Evolutionary conservation across 2,329 filamentous ascomycete genomes (phyloP), one percentile per base, ranked within the genome.

Genomic region (Chaetothyriales sp.): DNA sequence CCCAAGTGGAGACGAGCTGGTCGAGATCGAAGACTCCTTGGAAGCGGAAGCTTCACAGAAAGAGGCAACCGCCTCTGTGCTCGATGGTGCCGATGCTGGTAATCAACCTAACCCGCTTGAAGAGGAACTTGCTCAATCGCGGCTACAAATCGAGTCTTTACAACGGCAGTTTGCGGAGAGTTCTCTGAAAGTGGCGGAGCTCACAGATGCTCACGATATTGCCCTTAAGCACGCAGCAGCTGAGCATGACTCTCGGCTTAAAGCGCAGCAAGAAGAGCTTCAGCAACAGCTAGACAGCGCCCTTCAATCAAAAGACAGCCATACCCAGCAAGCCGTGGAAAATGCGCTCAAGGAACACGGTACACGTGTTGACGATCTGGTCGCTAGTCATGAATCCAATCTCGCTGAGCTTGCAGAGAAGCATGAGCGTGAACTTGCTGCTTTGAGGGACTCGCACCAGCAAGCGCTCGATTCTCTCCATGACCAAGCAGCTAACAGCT

Each of bases 161-260:
- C 63, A 63, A 46, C 49, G 48, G 2, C 64, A 65, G 32, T 55
- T 69, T 10, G 60, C 64, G 18, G 67, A 70, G 48, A 61, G 62
- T 0, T 66, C 70, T 46, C 46, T 55, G 5, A 63, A 64, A 15
- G 8, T 47, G 20, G 45, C 22, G 18, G 45, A 10, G 18, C 19
- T 47, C 18, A 32, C 45, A 48, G 64, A 65, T 43, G 57, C 65
- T 22, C 58, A 56, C 39, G 62, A 65, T 12, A 64, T 65, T 18
- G 62, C 65, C 45, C 18, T 49, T 18, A 19, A 49, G 25, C 2
- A 68, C 19, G 57, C 60, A 43, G 59, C 64, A 1, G 58, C 63
- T 10, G 53, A 63, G 44, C 61, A 59, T 12, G 51, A 62, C 15
- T 53, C 61, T 2, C 53, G 55, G 12, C 60, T 70, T 7, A 61